Evolutionary conservation across 192 early-diverging fungal species (phyloP).

Genomic region (Chytriomyces hyalinus): DNA sequence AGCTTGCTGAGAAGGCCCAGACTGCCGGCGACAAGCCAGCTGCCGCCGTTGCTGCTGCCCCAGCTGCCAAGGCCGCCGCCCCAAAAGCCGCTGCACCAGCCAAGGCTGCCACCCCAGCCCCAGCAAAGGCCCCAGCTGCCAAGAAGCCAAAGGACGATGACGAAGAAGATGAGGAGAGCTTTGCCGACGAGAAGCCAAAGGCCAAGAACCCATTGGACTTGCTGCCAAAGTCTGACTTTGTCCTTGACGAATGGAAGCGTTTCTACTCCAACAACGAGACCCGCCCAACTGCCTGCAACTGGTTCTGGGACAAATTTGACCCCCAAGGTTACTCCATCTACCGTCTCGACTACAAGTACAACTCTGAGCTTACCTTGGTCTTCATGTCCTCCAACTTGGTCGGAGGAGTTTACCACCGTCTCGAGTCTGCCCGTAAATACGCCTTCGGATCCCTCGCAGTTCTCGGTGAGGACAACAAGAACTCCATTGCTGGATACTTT

Average conservation of each 20-base stretch:
- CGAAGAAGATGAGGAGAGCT: conserved; percentile 66
- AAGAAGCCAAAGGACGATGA: conserved; percentile 65
- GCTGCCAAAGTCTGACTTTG: conserved; percentile 81
- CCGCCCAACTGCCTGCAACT: conserved; percentile 81
- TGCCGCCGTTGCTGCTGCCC: conserved; percentile 32
- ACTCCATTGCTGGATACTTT: conserved; percentile 93
- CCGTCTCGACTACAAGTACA: conserved; percentile 95
- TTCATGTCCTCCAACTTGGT: conserved; percentile 96
- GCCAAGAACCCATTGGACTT: conserved; percentile 89
- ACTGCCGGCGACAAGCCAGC: conserved; percentile 32
- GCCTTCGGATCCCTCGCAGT: conserved; percentile 88
- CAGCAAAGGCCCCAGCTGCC: conserved; percentile 61
- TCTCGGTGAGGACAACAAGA: conserved; percentile 82
- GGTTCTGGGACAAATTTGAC: conserved; percentile 94
- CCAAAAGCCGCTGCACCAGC: conserved; percentile 32
- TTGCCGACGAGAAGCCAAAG: conserved; percentile 78
- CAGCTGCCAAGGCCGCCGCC: conserved; percentile 63
- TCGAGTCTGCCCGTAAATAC: conserved; percentile 92
- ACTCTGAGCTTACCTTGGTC: conserved; percentile 80
- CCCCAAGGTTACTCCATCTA: conserved; percentile 88
- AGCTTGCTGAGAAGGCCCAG: conserved; percentile 65
- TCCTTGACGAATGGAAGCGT: conserved; percentile 94
- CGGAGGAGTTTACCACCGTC: conserved; percentile 90
- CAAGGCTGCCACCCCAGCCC: conserved; percentile 35
- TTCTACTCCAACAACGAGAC: conserved; percentile 98